A percentile compares a stretch with the other conserved stretches of the same genome.
These are phyloP conservation scores for Erodium chrysanthum DNA, from an alignment of 441 rosid genomes.

Conservation along the genomic window DNA sequence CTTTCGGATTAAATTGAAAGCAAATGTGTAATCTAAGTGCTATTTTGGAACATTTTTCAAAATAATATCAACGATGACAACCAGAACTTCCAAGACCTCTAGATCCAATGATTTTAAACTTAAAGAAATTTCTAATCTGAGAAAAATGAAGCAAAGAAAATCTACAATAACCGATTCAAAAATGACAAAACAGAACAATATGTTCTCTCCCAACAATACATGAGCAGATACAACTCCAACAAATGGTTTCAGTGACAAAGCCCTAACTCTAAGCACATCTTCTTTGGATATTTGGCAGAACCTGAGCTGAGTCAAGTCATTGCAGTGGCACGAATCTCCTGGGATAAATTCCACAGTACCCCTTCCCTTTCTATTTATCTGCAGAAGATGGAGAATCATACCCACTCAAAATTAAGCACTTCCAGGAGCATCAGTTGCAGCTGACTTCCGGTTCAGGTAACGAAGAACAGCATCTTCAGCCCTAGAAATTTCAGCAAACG, in stretches of 20 bases:
- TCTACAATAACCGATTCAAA: background rate
- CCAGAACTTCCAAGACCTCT: background rate
- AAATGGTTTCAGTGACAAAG: no score
- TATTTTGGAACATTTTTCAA: background rate
- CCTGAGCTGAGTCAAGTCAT: background rate
- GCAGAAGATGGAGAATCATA: background rate
- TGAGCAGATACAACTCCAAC: background rate
- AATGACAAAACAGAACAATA: background rate
- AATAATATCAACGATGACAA: background rate
- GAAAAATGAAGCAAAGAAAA: background rate
- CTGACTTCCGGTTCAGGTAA: slow-evolving; percentile 81
- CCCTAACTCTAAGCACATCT: background rate
- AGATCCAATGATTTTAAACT: background rate
- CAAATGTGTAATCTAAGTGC: background rate
- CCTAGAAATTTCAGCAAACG: slow-evolving; percentile 33
- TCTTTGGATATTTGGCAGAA: background rate
- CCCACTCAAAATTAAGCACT: slow-evolving; percentile 36
- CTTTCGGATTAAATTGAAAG: background rate
- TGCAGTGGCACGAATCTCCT: background rate
- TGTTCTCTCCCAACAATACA: background rate
- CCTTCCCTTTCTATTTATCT: background rate
- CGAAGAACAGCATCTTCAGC: slow-evolving; percentile 95
- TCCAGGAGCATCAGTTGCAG: slow-evolving; percentile 77
- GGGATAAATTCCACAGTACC: background rate
- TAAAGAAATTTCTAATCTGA: background rate